Base-by-base conservation (phyloP, 176 grass and related monocot species). In the Saccharum officinarum region DNA sequence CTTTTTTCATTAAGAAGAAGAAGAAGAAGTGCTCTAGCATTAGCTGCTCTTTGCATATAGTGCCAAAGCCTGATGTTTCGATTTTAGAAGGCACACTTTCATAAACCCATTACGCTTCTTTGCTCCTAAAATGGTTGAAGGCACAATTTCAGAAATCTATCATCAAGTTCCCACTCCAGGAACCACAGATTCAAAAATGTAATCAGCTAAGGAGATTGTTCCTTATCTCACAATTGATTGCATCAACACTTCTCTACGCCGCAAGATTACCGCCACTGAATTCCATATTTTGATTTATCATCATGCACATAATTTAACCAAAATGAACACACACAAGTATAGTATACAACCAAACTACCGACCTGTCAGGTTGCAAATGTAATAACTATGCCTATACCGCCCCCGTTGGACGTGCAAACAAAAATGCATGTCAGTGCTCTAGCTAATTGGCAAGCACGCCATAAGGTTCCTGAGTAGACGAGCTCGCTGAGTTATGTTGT, bases 121-220 rank as follows among this genome's bases (percentile, higher is more conserved):
- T 78, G 26, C 39, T 83, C 63, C n/a, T 33, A 69, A 69, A 16
- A 68, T 76, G n/a, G 49, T 16, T 61, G 4, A 62, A 62, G n/a
- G 23, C 59, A 26, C 59, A 62, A 5, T 81, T 60, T 64, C 0
- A 79, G 67, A 22, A 10, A 52, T 23, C 5, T 13, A 40, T 80
- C 87, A 90, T 10, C 15, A 50, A 18, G 49, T 18, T 52, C 49
- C 5, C 49, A 52, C 6, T 52, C 5, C 49, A 52, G 16, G 49
- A 52, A 18, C 49, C 49, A 16, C 49, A 52, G 49, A 52, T 52
- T 52, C 49, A 52, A 2, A 18, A 17, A 52, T 52, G 16, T 52
- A 52, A 18, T 18, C 49, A 18, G 49, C 49, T 8, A 72, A 78
- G 18, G 18, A 22, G 22, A 63, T 23, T 33, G 4, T 15, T 13